Base-by-base conservation (phyloP, 1,284 basidiomycete species). In the Abortiporus biennis region DNA sequence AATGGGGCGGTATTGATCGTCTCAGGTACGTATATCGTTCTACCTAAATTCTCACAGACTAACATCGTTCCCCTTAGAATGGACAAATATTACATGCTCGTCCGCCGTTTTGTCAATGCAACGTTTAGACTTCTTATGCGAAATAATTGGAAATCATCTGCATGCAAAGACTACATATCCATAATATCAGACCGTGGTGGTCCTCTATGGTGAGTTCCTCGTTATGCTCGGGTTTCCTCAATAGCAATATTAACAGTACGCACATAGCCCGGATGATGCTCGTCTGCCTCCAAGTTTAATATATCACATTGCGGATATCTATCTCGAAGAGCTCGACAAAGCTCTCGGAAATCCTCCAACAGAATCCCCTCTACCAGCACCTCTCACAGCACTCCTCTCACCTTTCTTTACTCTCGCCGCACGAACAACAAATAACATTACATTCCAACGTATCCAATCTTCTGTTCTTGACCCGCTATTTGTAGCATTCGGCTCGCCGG, bases 21-120 rank as follows among this genome's bases (percentile, higher is more conserved):
- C 68, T 94, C 55, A 70, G 93, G 92, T 94, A 44, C 49, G 68
- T 29, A 29, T 29, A 29, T 6, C 13, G 31, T 22, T 24, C n/a
- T 42, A 19, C n/a, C n/a, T n/a, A n/a, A n/a, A n/a, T n/a, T n/a
- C n/a, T n/a, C n/a, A n/a, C 17, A 23, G 4, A 12, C 31, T 24
- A n/a, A 34, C 36, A 29, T 38, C 20, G 29, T 32, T 19, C 16
- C 2, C 13, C 21, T 6, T 58, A 94, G 92, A 53, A 84, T 96
- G 61, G 93, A 98, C 76, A 99, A 99, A 63, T 99, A 91, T 63
- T 94, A 95, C 59, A 81, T 98, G 77, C 83, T 99, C 39, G 82
- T 98, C 47, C 76, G 95, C 40, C 74, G 88, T 46, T 97, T 93
- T 56, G 72, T 92, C 35, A 87, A 92, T 52, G 87, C 85, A 0